Conservation (phyloP, 192 early-diverging fungal genomes). For the Backusella mclennaniae region DNA sequence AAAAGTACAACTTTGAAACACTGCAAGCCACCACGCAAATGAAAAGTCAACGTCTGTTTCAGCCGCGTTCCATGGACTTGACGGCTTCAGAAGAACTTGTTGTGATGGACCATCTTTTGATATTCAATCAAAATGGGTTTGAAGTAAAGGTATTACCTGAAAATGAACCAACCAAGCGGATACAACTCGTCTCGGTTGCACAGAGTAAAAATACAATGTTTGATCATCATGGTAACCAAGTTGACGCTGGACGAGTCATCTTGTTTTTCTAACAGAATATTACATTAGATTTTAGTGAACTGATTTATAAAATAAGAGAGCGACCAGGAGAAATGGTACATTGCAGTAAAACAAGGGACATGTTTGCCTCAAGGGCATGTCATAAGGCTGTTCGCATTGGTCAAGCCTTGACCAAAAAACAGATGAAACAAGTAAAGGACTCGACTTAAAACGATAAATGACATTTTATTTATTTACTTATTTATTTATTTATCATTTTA, state of each 20-base stretch:
- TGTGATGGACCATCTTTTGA: constrained; percentile 70
- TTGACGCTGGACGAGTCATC: too few species aligned
- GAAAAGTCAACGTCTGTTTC: constrained; percentile 64
- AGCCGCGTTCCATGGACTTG: constrained; percentile 66
- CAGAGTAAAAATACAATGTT: constrained; percentile 73
- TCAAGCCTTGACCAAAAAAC: constrained; percentile 58
- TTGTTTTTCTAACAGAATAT: too few species aligned
- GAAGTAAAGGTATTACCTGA: constrained; percentile 62
- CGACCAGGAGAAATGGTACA: constrained; percentile 56
- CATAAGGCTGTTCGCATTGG: constrained; percentile 93
- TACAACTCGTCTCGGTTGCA: constrained; percentile 73
- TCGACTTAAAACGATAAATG: not conserved
- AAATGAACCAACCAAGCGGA: constrained; percentile 55
- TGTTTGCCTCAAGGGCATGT: constrained; percentile 93
- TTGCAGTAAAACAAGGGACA: constrained; percentile 64
- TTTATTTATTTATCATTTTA: constrained; percentile 19
- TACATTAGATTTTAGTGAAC: constrained; percentile 65
- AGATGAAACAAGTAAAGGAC: constrained; percentile 65
- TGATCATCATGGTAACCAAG: constrained; percentile 54
- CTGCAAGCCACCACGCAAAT: constrained; percentile 64
- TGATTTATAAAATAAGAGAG: constrained; percentile 54
- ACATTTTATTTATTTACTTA: not conserved
- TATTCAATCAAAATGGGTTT: constrained; percentile 83
- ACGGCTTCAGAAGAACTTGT: constrained; percentile 77
- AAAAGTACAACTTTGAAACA: constrained; percentile 95